Base-by-base conservation (phyloP, 2,329 filamentous ascomycete genomes). In the Fusarium siculi region DNA sequence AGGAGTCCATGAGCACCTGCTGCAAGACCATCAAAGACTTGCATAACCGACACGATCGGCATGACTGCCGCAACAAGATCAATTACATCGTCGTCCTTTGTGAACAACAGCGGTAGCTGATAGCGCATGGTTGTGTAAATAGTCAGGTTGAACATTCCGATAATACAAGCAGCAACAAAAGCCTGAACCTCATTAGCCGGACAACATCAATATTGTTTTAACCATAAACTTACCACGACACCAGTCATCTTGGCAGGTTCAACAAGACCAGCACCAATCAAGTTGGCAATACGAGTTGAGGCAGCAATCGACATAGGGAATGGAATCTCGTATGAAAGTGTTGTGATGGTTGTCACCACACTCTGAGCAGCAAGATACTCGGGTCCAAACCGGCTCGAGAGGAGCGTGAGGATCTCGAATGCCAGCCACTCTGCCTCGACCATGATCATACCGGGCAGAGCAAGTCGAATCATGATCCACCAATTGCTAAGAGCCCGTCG, bases 371-470 rank as follows among this genome's bases (percentile, higher is more conserved):
- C 96, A 2, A 98, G 88, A 69, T 92, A 90, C 23, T 91, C 91
- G 4, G 93, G 90, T 21, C 93, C 93, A 65, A 98, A 91, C 76
- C 93, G 93, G 57, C 92, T 93, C 0, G 93, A 90, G 14, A 91
- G 90, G n/a, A 98, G 86, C 0, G 95, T 97, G 70, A 97, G 86
- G 54, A 97, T 90, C 81, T 98, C 96, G 80, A 98, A 98, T 11
- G 95, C 95, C 16, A 98, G 88, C 84, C 93, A 97, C 81, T 98
- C 96, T 9, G 96, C 95, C 80, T 97, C 91, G 4, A 98, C 93
- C 95, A 98, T 98, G 73, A 97, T 85, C 80, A 98, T 91, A 3
- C 96, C 96, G 0, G 96, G 95, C 18, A 98, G 85, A 1, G 96
- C 94, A 42, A 98, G 91, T 53, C 91, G 90, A 76, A 98, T 89